Evolutionary conservation across 139 green algal species (phyloP).

Genomic region (Dunaliella primolecta): DNA sequence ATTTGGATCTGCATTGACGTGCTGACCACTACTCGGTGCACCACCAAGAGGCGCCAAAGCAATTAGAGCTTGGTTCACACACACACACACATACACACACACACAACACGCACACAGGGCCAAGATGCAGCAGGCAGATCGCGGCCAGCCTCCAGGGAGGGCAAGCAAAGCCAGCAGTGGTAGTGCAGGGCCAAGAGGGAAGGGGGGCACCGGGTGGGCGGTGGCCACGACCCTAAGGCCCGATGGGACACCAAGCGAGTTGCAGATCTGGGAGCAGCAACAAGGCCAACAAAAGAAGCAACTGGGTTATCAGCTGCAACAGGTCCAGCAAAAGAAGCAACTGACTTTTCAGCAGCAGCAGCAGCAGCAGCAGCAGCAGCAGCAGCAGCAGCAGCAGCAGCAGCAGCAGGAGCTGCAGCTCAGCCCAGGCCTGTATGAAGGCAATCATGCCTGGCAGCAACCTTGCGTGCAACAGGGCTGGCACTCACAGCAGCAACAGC

Average conservation of each 20-base stretch:
- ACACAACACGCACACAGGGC: background rate
- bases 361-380: background rate
- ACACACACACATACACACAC: background rate
- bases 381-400: background rate
- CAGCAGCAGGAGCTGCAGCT: background rate
- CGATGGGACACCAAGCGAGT: background rate
- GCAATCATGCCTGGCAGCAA: background rate
- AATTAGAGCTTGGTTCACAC: too few species aligned
- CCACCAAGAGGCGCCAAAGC: too few species aligned
- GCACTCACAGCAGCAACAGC: background rate
- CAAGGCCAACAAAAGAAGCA: background rate
- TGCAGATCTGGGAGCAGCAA: background rate
- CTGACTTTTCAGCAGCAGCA: background rate
- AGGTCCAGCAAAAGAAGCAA: background rate
- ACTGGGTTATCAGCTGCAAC: background rate
- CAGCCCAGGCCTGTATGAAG: background rate
- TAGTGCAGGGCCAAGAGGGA: background rate
- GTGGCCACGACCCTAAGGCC: background rate
- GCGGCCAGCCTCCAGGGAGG: background rate
- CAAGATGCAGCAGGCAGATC: background rate
- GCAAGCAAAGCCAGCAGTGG: background rate
- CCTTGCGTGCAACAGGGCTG: background rate
- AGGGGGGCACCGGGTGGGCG: background rate
- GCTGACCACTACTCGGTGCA: background rate
- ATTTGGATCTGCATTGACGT: background rate